Conservation (phyloP, 2,329 filamentous ascomycete species). For the Ascochyta pisi region DNA sequence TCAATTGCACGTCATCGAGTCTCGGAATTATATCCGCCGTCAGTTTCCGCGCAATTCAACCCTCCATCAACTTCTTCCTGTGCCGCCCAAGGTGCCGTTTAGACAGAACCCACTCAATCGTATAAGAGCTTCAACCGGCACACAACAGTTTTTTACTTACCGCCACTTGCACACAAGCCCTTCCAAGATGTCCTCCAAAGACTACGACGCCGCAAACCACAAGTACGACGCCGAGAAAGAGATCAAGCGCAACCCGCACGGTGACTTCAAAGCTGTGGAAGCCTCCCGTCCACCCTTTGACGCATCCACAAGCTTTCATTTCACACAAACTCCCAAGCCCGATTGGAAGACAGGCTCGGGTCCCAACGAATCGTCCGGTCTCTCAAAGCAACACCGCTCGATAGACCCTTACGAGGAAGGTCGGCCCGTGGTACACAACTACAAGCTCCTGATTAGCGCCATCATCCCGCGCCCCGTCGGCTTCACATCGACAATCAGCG, state of each 20-base stretch:
- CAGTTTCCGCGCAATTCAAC: slow-evolving; percentile 18
- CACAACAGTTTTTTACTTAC: not conserved
- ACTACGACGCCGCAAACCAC: slow-evolving; percentile 24
- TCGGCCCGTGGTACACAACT: slow-evolving; percentile 75
- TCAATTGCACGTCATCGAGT: not conserved
- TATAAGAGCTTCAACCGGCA: slow-evolving; percentile 8
- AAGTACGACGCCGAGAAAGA: slow-evolving; percentile 55
- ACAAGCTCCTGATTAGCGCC: slow-evolving; percentile 87
- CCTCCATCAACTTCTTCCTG: not conserved
- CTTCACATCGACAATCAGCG: slow-evolving; percentile 64
- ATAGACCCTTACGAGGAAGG: slow-evolving; percentile 82
- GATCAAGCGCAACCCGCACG: slow-evolving; percentile 70
- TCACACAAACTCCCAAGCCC: slow-evolving; percentile 69
- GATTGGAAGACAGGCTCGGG: slow-evolving; percentile 71
- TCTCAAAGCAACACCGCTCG: slow-evolving; percentile 69
- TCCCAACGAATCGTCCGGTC: slow-evolving; percentile 63
- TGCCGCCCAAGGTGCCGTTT: slow-evolving; percentile 6
- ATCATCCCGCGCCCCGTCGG: slow-evolving; percentile 84
- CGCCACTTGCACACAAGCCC: not conserved
- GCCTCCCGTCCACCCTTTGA: slow-evolving; percentile 69
- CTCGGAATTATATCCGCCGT: slow-evolving; percentile 30
- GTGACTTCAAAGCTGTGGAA: slow-evolving; percentile 78
- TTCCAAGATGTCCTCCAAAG: slow-evolving; percentile 9
- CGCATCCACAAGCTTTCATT: slow-evolving; percentile 55
- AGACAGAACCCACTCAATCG: not conserved